A percentile compares a stretch with the other conserved stretches of the same genome.
phyloP scores from a whole-genome alignment of 306 rosid genomes.

The Trifolium dubium region DNA sequence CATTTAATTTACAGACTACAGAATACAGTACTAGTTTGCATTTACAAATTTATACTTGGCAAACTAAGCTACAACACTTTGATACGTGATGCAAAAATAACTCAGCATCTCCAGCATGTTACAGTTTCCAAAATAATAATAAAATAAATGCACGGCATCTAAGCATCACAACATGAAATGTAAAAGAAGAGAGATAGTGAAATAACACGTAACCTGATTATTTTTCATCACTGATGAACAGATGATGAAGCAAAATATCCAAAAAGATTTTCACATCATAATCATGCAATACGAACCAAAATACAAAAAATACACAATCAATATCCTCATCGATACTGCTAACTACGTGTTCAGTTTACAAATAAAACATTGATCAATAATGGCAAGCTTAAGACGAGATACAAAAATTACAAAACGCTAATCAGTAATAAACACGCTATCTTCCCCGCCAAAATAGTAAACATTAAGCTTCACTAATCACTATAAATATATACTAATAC shows the following conservation, averaged over 20 bases:
- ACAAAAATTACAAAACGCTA: constrained; percentile 3
- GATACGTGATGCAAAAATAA: constrained; percentile 13
- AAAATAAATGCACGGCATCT: background rate
- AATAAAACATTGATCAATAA: constrained; percentile 10
- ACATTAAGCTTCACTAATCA: constrained; percentile 28
- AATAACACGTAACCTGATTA: background rate
- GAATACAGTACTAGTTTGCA: constrained; percentile 4
- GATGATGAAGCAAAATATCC: background rate
- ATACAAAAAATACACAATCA: background rate
- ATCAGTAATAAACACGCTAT: constrained; percentile 5
- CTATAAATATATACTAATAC: constrained; percentile 11
- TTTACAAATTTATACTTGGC: background rate
- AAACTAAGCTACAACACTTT: constrained; percentile 5
- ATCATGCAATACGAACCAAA: constrained; percentile 13
- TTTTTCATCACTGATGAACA: background rate
- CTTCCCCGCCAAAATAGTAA: constrained; percentile 5
- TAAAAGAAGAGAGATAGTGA: constrained; percentile 10
- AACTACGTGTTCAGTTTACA: constrained; percentile 10
- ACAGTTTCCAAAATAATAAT: background rate
- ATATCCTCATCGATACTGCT: background rate
- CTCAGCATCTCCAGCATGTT: background rate
- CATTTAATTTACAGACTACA: background rate
- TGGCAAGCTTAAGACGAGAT: background rate
- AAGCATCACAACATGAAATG: constrained; percentile 18
- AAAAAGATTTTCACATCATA: background rate